A percentile compares a stretch with the other conserved stretches of the same genome.
Evolutionary conservation across 352 stramenopile species (phyloP).

Genomic region (Elongisporangium prolatum): DNA sequence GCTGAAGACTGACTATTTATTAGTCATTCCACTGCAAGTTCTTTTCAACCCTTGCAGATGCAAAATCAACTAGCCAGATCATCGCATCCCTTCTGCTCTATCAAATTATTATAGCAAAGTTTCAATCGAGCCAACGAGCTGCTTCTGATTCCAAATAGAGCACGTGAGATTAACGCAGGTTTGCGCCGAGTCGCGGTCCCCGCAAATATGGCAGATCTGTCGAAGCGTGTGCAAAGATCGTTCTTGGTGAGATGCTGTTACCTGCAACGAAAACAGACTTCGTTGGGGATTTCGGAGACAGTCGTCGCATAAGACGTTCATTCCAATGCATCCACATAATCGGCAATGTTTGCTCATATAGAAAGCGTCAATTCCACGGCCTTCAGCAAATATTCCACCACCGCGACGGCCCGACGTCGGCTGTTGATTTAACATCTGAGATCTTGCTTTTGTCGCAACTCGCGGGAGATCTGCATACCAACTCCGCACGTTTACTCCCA

Average conservation of each 20-base stretch:
- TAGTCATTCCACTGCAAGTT: too few species aligned
- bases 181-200: conserved; percentile 35
- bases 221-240: conserved; percentile 29
- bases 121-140: conserved; percentile 26
- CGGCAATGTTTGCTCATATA: conserved; percentile 82
- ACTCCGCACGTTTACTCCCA: conserved; percentile 67
- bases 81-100: too few species aligned
- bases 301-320: conserved; percentile 40
- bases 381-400: conserved; percentile 11
- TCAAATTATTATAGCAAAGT: background rate
- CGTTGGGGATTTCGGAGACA: conserved; percentile 54
- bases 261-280: conserved; percentile 60
- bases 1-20: too few species aligned
- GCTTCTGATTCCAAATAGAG: conserved; percentile 61
- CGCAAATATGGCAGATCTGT: conserved; percentile 43
- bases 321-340: conserved; percentile 63
- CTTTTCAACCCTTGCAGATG: too few species aligned
- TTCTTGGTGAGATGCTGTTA: conserved; percentile 33
- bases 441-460: conserved; percentile 47
- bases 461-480: conserved; percentile 72
- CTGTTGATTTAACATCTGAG: conserved; percentile 15
- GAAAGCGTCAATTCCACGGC: conserved; percentile 73
- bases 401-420: conserved; percentile 10
- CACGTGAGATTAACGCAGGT: conserved; percentile 55
- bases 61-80: too few species aligned